Evolutionary conservation across 768 basidiomycete genomes (phyloP).

Genomic region (Gymnopilus dilepis): DNA sequence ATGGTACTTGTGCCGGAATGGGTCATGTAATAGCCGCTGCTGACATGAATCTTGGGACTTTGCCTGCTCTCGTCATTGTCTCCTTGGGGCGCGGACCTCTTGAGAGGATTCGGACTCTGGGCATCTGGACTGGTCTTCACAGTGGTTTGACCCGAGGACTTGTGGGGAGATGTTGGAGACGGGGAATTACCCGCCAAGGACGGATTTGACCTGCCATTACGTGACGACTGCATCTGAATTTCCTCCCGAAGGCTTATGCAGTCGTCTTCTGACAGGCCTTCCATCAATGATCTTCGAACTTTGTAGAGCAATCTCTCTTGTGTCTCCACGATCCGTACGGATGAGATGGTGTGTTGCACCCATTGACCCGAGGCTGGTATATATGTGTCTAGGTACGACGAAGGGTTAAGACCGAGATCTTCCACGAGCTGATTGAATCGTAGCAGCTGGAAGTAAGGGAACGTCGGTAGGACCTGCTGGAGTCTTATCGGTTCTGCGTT

Average conservation of each 20-base stretch:
- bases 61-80: conserved; percentile 28
- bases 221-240: conserved; percentile 47
- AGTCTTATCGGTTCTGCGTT: conserved; percentile 61
- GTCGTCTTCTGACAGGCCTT: conserved; percentile 60
- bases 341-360: conserved; percentile 68
- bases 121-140: conserved; percentile 16
- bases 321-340: conserved; percentile 61
- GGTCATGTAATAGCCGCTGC: conserved; percentile 36
- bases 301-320: conserved; percentile 71
- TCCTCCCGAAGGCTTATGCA: conserved; percentile 64
- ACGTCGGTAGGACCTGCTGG: conserved; percentile 61
- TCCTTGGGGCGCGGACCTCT: conserved; percentile 28
- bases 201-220: conserved; percentile 21
- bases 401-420: conserved; percentile 56
- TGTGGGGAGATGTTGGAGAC: conserved; percentile 6
- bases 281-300: conserved; percentile 60
- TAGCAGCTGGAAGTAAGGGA: conserved; percentile 68
- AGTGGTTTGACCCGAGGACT: conserved; percentile 11
- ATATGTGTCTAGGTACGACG: conserved; percentile 67
- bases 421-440: conserved; percentile 54
- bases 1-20: conserved; percentile 25
- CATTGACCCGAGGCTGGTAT: conserved; percentile 59
- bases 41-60: conserved; percentile 32
- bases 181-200: conserved; percentile 17
- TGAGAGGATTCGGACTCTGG: conserved; percentile 24